phyloP scores from a whole-genome alignment of 768 basidiomycete species.

The Boletus sensibilis region DNA sequence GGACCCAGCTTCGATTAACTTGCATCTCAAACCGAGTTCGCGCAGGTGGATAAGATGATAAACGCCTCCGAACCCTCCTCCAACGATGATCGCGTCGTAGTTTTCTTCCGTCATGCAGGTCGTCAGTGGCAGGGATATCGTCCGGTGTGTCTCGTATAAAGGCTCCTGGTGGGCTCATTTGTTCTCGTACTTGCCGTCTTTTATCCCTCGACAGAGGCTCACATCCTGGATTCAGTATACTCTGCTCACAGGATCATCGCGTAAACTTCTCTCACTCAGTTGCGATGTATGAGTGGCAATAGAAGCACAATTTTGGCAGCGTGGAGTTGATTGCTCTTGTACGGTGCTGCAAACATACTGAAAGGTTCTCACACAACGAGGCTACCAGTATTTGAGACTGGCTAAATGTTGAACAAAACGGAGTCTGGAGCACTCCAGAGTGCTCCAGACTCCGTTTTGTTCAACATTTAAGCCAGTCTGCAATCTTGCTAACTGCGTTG shows the following conservation, averaged over 20 bases:
- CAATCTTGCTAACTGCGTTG: too few relatives aligned
- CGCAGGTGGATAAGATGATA: too few relatives aligned
- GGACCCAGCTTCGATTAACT: too few relatives aligned
- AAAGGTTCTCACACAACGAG: not conserved
- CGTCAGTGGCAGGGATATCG: not conserved
- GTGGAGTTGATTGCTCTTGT: not conserved
- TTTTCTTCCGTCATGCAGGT: not conserved
- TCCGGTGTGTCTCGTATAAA: not conserved
- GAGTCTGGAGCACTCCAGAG: too few relatives aligned
- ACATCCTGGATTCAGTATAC: not conserved
- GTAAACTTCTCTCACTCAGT: not conserved
- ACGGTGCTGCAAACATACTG: not conserved
- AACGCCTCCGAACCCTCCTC: constrained; percentile 5
- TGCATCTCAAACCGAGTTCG: too few relatives aligned
- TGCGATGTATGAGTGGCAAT: not conserved
- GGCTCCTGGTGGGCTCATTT: not conserved
- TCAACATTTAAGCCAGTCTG: too few relatives aligned
- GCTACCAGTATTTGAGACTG: too few relatives aligned
- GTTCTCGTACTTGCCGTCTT: not conserved
- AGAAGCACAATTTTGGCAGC: not conserved
- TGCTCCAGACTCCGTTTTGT: too few relatives aligned
- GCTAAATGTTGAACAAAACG: too few relatives aligned
- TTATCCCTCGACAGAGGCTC: not conserved
- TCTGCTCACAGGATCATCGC: too few relatives aligned
- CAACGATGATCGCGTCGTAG: constrained; percentile 8